Evolutionary conservation across 768 basidiomycete species (phyloP), one percentile per base, ranked within the genome.

Genomic region (Austroboletus festivus): DNA sequence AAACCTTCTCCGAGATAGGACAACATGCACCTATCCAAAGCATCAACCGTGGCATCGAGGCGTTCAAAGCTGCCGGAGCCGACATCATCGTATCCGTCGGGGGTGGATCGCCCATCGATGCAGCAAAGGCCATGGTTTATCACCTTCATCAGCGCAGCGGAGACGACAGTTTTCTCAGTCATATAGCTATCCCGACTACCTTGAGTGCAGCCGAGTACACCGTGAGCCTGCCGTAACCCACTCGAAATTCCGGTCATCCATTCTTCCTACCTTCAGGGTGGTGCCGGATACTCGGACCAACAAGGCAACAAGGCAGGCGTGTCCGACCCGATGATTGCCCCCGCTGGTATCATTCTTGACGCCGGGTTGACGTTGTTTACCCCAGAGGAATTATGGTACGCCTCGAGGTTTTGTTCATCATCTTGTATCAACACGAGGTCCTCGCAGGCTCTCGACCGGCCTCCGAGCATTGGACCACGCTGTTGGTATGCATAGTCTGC

Each of bases 141-240:
- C 74, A 78, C 43, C 68, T 82, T 26, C 80, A 85, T 54, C 67
- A 82, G 50, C 78, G 82, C 51, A 65, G 56, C 3, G 81, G 79
- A 2, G 79, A 77, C 1, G 67, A 68, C n/a, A n/a, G n/a, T 5
- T 81, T 75, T 42, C 65, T 79, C 42, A 73, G 67, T 18, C 87
- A 89, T 55, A 86, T 92, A 43, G 85, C 89, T 15, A 83, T 91
- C 48, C 89, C 89, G 0, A 92, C 89, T 7, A 89, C 88, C 5
- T 70, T 91, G 30, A 88, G 85, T 56, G 86, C 86, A 1, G 86
- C 86, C 9, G 88, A 88, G 60, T 87, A 86, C 61, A 77, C 76
- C 30, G 85, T 84, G 50, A 46, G 76, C 44, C 59, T 12, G 12
- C 31, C 40, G n/a, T 34, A 16, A 5, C 35, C 30, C 15, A 24